phyloP scores from a whole-genome alignment of 345 rosid genomes.

The Gossypium bickii region DNA sequence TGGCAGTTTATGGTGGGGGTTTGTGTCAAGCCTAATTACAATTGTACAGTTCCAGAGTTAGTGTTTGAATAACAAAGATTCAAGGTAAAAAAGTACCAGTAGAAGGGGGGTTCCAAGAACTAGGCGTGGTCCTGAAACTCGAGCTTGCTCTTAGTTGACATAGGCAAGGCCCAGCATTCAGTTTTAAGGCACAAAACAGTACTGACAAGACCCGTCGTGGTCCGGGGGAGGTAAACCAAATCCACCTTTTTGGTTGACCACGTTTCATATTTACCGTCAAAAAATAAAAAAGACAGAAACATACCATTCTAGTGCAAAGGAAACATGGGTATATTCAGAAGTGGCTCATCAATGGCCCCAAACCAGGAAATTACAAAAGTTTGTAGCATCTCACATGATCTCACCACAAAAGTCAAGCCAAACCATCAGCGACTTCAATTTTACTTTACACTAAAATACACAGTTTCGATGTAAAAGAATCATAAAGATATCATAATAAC shows the following conservation, averaged over 20 bases:
- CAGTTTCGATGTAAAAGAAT: conserved; percentile 1
- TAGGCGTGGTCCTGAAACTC: neutral
- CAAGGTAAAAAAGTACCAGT: neutral
- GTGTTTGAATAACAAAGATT: no score
- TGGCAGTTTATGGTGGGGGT: no score
- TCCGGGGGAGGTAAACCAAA: neutral
- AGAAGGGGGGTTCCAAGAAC: neutral
- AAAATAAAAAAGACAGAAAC: no score
- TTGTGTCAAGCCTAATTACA: no score
- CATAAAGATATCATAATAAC: conserved; percentile 7
- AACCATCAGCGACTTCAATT: neutral
- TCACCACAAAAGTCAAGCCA: neutral
- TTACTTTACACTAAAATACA: conserved; percentile 3
- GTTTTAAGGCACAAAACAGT: neutral
- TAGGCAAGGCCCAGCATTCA: neutral
- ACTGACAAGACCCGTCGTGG: neutral
- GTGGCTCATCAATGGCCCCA: neutral
- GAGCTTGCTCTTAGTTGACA: neutral
- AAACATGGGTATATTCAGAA: neutral
- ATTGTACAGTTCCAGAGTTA: no score
- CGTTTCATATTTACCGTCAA: neutral
- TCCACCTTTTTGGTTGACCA: conserved; percentile 1
- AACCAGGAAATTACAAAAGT: conserved; percentile 3
- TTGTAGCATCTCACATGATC: neutral
- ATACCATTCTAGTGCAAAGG: conserved; percentile 2